Evolutionary conservation across 169 alveolate genomes (phyloP), one percentile per base, ranked within the genome.

Genomic region (Plasmodium ovale): DNA sequence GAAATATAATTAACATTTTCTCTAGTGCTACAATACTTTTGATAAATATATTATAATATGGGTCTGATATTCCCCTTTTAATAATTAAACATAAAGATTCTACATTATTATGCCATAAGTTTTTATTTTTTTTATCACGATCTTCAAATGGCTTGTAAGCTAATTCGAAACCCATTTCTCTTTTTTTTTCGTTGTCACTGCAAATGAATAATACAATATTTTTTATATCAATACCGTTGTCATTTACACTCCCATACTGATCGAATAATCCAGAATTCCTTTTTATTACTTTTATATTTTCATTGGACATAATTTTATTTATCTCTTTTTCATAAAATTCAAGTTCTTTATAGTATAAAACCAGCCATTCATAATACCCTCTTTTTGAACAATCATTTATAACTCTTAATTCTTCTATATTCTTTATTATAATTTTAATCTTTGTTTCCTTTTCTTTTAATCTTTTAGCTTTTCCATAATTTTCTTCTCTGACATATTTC

Each of bases 401-500:
- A 25, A 79, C 53, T 64, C 49, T 65, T 51, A 79, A 65, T 64
- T 79, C 82, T 16, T 79, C 89, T 47, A 79, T 79, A 67, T 79
- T 79, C 44, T 79, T 64, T 31, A 79, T 79, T 62, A 79, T 79
- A 79, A 79, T 79, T 79, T 64, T 79, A 49, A 79, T 49, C 47
- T 79, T 79, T 64, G 65, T 68, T 79, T 79, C 89, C 25, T 79
- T 79, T 69, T 79, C 89, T 65, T 58, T 79, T 79, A 79, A 37
- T 56, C 68, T 79, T 79, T 79, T 79, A 79, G 89, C 89, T 29
- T 79, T 79, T 49, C 79, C 79, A 79, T 79, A 79, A 79, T 79
- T 79, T 33, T 79, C 89, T 49, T 79, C 89, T 64, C 49, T 79
- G 27, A 79, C 89, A 58, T 79, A 79, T 39, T 64, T 79, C 60